A percentile compares a stretch with the other conserved stretches of the same genome.
Conservation (phyloP, 129 eudicot genomes). For the Lactuca sativa region DNA sequence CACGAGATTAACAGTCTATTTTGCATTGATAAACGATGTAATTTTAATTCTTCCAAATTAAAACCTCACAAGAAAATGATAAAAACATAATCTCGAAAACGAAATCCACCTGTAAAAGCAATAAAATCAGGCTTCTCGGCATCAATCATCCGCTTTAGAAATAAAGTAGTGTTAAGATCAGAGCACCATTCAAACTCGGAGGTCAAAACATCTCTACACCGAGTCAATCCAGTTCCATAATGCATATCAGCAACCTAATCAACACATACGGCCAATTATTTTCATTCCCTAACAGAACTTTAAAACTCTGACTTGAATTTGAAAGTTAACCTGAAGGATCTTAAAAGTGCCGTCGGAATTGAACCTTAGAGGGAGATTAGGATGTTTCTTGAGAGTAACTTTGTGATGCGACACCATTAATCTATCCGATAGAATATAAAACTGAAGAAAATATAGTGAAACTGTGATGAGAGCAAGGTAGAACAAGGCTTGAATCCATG, state of each 20-base stretch:
- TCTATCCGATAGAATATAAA: slow-evolving; percentile 32
- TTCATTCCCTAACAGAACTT: slow-evolving; percentile 2
- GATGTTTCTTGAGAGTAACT: slow-evolving; percentile 49
- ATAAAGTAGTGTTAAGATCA: slow-evolving; percentile 75
- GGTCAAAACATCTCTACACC: slow-evolving; percentile 78
- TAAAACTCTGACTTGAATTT: not conserved
- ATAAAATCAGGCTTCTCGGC: slow-evolving; percentile 83
- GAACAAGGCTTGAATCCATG: slow-evolving; percentile 44
- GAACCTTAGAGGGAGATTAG: slow-evolving; percentile 75
- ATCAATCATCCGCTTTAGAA: slow-evolving; percentile 67
- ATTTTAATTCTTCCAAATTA: not conserved
- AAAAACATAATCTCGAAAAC: not conserved
- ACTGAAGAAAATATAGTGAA: slow-evolving; percentile 35
- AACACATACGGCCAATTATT: slow-evolving; percentile 6
- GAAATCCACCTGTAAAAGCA: slow-evolving; percentile 75
- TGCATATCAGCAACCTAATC: slow-evolving; percentile 97
- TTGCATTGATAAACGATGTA: not conserved
- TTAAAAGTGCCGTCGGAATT: slow-evolving; percentile 78
- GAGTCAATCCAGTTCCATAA: slow-evolving; percentile 79
- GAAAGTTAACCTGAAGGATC: slow-evolving; percentile 76
- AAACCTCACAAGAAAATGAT: not conserved
- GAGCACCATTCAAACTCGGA: slow-evolving; percentile 67
- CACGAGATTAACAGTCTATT: not conserved
- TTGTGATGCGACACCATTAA: slow-evolving; percentile 41
- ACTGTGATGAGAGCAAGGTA: slow-evolving; percentile 33